Percentiles rank a stretch among this genome's conserved stretches.
phyloP scores from a whole-genome alignment of 2,329 filamentous ascomycete genomes.

The Penicillium glabrum region DNA sequence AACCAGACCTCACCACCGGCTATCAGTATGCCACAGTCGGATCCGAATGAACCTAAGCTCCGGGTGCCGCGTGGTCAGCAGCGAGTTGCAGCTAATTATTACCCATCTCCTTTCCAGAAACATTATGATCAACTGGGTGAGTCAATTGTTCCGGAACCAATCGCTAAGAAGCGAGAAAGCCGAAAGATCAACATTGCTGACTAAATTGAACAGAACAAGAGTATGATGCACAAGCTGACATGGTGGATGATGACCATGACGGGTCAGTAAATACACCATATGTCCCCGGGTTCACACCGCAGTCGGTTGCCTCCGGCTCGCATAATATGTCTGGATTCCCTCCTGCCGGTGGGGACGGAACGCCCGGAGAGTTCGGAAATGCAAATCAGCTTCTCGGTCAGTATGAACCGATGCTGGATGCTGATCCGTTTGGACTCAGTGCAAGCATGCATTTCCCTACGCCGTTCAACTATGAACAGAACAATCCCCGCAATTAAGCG shows the following conservation, averaged over 20 bases:
- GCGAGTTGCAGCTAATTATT: constrained; percentile 59
- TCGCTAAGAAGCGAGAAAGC: background rate
- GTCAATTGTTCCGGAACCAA: constrained; percentile 32
- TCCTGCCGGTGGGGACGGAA: constrained; percentile 35
- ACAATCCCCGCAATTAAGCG: constrained; percentile 30
- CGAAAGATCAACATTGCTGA: constrained; percentile 4
- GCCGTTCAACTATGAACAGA: constrained; percentile 60
- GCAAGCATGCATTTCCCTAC: constrained; percentile 95
- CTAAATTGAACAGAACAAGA: constrained; percentile 76
- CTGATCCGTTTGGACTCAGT: constrained; percentile 88
- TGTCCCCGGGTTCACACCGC: constrained; percentile 50
- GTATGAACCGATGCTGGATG: constrained; percentile 85
- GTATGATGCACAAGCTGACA: constrained; percentile 86
- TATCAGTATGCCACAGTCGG: constrained; percentile 39
- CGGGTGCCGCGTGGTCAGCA: constrained; percentile 29
- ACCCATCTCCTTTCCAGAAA: constrained; percentile 84
- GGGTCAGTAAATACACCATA: constrained; percentile 71
- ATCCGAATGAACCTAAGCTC: constrained; percentile 36
- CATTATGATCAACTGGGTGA: constrained; percentile 96
- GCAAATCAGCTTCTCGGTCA: constrained; percentile 61
- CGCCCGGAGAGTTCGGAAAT: constrained; percentile 42
- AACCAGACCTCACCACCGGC: constrained; percentile 33
- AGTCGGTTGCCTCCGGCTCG: constrained; percentile 44
- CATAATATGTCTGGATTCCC: constrained; percentile 45
- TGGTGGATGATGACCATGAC: constrained; percentile 78